Conservation (phyloP, 257 asterid genomes). For the Penstemon eatonii region DNA sequence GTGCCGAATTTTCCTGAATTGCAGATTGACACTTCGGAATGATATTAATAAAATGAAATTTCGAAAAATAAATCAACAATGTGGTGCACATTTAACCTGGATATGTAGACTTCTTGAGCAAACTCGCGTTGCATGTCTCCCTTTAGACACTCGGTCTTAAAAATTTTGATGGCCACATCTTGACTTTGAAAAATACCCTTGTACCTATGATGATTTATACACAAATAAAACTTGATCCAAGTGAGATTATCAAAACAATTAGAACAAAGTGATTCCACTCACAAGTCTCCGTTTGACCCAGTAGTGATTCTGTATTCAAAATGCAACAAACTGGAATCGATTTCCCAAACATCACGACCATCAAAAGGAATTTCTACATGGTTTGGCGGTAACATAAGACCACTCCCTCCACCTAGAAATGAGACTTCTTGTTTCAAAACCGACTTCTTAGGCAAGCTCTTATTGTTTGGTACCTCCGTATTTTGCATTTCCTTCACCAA, state of each 20-base stretch:
- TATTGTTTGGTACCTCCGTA: conserved; percentile 55
- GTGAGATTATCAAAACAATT: not conserved
- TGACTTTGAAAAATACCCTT: conserved; percentile 67
- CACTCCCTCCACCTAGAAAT: conserved; percentile 33
- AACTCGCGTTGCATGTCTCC: conserved; percentile 66
- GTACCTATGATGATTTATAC: conserved; percentile 50
- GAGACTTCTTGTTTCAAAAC: conserved; percentile 34
- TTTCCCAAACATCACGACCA: conserved; percentile 81
- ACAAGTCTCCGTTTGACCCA: conserved; percentile 77
- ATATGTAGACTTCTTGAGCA: conserved; percentile 79
- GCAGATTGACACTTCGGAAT: conserved; percentile 5
- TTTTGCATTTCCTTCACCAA: conserved; percentile 61
- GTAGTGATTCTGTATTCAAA: conserved; percentile 62
- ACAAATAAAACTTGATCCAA: conserved; percentile 18
- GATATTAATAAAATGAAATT: too few species aligned
- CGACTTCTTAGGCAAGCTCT: conserved; percentile 14
- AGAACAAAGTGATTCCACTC: conserved; percentile 34
- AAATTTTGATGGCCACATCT: conserved; percentile 85
- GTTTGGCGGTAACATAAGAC: conserved; percentile 30
- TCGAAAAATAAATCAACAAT: too few species aligned
- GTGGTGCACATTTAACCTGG: conserved; percentile 47
- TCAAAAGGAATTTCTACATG: conserved; percentile 52
- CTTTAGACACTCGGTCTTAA: conserved; percentile 50
- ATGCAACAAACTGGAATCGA: conserved; percentile 56
- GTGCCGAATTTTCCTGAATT: conserved; percentile 82